Evolutionary conservation across 306 rosid species (phyloP), one percentile per base, ranked within the genome.

Genomic region (barrel medic (Medicago truncatula)): DNA sequence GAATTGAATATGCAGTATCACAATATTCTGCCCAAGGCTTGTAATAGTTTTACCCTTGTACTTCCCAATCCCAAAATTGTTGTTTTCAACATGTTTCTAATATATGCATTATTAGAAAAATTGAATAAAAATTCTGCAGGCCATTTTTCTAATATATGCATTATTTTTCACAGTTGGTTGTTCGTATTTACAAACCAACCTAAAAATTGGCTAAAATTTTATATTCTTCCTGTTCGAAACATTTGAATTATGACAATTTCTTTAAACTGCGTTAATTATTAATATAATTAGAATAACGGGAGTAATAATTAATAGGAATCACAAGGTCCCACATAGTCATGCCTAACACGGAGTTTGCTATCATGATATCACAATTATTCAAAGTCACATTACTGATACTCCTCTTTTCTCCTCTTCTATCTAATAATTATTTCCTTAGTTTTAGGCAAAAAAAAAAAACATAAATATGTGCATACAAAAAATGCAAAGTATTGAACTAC

Each of bases 331-430:
- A 23, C 41, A 59, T 58, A 58, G 46, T 59, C 18, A 28, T 13
- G 36, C 12, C 53, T 59, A 70, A 20, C 20, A 67, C 8, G 10
- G 14, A 7, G 49, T 72, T 73, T 56, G 47, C 46, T 4, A 73
- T 31, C 61, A 74, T 16, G 18, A 28, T 38, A 64, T 76, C 56
- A 65, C n/a, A 79, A 56, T 18, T 72, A 43, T 56, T 72, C 16
- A 53, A 72, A 72, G 17, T 18, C 21, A 23, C 47, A 54, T 13
- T 6, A 73, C 36, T 43, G 59, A 53, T 74, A 67, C 58, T 59
- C 52, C 36, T 38, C 16, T 43, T 73, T 73, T 16, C 16, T 66
- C 64, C 54, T 40, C 54, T 40, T 43, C 49, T 7, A 74, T 39
- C 46, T 38, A 67, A 47, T 67, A 66, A 49, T 7, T n/a, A 70